Base-by-base conservation (phyloP, 495 filamentous ascomycete genomes). In the Talaromyces nanjingensis region DNA sequence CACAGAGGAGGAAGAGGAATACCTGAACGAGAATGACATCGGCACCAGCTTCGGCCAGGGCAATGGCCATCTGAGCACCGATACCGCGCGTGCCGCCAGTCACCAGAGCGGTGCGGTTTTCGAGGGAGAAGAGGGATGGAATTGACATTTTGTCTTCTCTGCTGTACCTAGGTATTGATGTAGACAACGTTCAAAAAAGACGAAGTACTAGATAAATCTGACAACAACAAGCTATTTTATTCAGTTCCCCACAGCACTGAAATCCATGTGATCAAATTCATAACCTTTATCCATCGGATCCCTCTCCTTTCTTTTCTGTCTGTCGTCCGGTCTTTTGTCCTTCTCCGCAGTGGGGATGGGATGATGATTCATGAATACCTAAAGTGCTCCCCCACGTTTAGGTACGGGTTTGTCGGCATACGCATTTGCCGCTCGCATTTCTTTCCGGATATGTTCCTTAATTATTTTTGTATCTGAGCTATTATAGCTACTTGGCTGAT, bases 21-120 rank as follows among this genome's bases (percentile, higher is more conserved):
- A 68, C 75, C 69, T 78, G 79, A 22, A 94, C 78, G 37, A 96
- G 79, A 47, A 96, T 74, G 62, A 94, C 82, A 70, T 96, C 88
- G 54, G 92, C 91, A 25, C 92, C 92, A 57, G 89, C 90, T 78
- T 96, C 91, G 29, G 92, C 92, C 16, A 96, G 75, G 1, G 84
- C 89, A 57, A 94, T 71, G 33, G 88, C 88, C 73, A 92, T 91
- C 6, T 87, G 79, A 69, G 88, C 84, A 7, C 91, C 91, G 52
- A 96, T 92, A 25, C 91, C 91, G 25, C 91, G 81, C 9, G 89
- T 92, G 27, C 88, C 89, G 14, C 91, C 91, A 0, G 91, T 96
- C n/a, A 94, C 78, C 42, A 93, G 74, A n/a, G 91, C 91, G 2
- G 87, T 93, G 71, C 91, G 64, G 39, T 67, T 69, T 37, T 69